phyloP scores from a whole-genome alignment of 129 eudicot genomes.

The Arctium minus region DNA sequence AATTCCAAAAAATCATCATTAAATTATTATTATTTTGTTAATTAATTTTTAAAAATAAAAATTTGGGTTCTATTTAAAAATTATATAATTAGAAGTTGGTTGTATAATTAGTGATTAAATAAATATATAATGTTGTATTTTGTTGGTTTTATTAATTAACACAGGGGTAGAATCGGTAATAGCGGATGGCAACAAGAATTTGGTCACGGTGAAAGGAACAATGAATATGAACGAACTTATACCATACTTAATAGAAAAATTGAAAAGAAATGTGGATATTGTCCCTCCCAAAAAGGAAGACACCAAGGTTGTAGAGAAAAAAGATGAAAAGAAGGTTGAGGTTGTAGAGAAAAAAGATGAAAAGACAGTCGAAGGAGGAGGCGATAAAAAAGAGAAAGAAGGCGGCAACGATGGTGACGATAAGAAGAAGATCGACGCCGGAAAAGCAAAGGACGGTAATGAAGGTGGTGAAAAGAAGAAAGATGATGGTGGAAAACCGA shows the following conservation, averaged over 20 bases:
- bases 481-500: conserved; percentile 11
- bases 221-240: conserved; percentile 68
- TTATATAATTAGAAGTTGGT: background rate
- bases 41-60: background rate
- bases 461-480: conserved; percentile 33
- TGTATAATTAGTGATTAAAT: background rate
- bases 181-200: conserved; percentile 46
- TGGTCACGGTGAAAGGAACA: conserved; percentile 73
- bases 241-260: conserved; percentile 54
- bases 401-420: conserved; percentile 33
- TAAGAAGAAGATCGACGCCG: conserved; percentile 10
- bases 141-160: background rate
- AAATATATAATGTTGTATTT: background rate
- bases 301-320: conserved; percentile 16
- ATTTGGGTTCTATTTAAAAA: background rate
- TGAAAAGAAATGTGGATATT: conserved; percentile 60
- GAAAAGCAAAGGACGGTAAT: conserved; percentile 10
- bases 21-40: background rate
- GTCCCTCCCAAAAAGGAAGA: conserved; percentile 60
- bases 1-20: background rate
- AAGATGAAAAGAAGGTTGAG: conserved; percentile 13
- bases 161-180: conserved; percentile 69
- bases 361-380: conserved; percentile 15
- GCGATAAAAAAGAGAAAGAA: conserved; percentile 12
- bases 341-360: conserved; percentile 20